These are phyloP conservation scores for Emericellopsis atlantica DNA, from an alignment of 2,329 filamentous ascomycete species.

Conservation along the genomic window DNA sequence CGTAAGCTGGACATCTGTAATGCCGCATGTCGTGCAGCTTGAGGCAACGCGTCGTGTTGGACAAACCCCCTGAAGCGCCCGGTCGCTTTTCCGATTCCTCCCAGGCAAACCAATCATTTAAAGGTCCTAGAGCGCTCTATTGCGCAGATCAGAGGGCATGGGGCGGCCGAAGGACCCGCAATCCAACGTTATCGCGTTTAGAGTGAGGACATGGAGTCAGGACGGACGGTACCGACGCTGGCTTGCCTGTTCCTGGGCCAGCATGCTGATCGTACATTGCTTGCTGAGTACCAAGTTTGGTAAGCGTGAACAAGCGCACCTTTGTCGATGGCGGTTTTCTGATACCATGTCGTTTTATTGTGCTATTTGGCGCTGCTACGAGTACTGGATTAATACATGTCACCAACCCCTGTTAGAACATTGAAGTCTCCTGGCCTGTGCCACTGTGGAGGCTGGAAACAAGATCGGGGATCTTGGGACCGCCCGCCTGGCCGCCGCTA, in stretches of 20 bases:
- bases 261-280: background rate
- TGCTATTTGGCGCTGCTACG: too few relatives aligned
- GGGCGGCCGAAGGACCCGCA: background rate
- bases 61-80: too few relatives aligned
- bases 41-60: too few relatives aligned
- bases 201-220: background rate
- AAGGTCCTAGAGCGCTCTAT: background rate
- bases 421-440: too few relatives aligned
- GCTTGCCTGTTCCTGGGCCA: background rate
- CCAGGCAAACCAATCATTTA: background rate
- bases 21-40: background rate
- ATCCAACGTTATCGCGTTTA: background rate
- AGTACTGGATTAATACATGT: too few relatives aligned
- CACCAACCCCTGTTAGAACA: too few relatives aligned
- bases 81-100: background rate
- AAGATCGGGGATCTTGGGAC: too few relatives aligned
- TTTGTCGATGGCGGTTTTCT: background rate
- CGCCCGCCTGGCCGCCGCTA: too few relatives aligned
- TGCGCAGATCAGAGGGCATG: background rate
- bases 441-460: too few relatives aligned
- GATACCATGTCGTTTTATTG: background rate
- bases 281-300: background rate
- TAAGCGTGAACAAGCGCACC: background rate
- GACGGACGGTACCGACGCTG: background rate
- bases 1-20: background rate